These are phyloP conservation scores for Pelargonium citronellum DNA, from an alignment of 441 rosid species.

Conservation along the genomic window DNA sequence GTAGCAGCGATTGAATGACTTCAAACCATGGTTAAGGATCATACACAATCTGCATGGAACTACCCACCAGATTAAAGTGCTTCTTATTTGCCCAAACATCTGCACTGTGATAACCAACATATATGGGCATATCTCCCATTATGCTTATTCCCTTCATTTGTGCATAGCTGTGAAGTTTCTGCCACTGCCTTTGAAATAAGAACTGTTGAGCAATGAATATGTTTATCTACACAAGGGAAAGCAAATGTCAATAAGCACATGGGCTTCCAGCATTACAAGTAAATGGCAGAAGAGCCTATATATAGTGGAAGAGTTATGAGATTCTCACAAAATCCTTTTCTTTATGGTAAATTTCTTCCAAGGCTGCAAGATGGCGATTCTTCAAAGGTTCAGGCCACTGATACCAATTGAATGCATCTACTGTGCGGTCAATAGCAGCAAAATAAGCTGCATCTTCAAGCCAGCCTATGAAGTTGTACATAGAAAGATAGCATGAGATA, in stretches of 20 bases:
- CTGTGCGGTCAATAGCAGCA: conserved; percentile 72
- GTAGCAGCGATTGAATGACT: conserved; percentile 12
- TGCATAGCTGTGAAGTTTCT: conserved; percentile 70
- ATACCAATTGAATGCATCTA: conserved; percentile 65
- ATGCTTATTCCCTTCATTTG: conserved; percentile 59
- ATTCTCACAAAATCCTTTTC: conserved; percentile 73
- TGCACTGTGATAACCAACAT: conserved; percentile 93
- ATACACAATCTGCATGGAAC: conserved; percentile 13
- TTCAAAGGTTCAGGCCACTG: conserved; percentile 82
- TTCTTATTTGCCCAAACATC: conserved; percentile 97
- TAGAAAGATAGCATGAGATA: conserved; percentile 12
- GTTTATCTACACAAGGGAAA: conserved; percentile 53
- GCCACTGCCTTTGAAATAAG: conserved; percentile 95
- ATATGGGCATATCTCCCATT: conserved; percentile 99
- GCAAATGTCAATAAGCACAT: conserved; percentile 20
- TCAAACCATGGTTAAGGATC: conserved; percentile 14
- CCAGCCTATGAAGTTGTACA: conserved; percentile 55
- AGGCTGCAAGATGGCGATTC: conserved; percentile 74
- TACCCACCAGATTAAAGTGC: conserved; percentile 70
- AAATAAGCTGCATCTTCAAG: conserved; percentile 95
- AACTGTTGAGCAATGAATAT: conserved; percentile 86
- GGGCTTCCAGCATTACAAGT: conserved; percentile 14
- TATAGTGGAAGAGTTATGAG: conserved; percentile 21
- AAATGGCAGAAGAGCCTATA: conserved; percentile 11
- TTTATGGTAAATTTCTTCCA: conserved; percentile 71